A percentile compares a stretch with the other conserved stretches of the same genome.
Evolutionary conservation across 73 alveolate genomes (phyloP).

Genomic region (Durusdinium trenchii): DNA sequence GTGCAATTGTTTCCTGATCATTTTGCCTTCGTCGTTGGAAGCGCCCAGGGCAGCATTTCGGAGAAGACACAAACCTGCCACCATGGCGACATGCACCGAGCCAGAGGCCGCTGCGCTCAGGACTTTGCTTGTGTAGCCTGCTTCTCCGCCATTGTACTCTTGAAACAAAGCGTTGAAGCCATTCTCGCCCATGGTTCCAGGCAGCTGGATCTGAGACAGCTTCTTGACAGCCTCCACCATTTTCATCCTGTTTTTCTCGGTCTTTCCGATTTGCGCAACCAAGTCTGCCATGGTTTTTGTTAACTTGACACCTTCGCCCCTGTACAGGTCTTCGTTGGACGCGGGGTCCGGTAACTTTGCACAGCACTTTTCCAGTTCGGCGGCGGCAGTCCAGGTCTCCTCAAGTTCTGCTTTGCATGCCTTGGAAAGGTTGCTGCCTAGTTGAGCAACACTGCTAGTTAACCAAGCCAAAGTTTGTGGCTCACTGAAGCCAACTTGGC

Average conservation of each 20-base stretch:
- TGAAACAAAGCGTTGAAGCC: background rate
- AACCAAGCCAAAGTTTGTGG: background rate
- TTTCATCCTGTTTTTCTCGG: background rate
- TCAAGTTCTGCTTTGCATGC: background rate
- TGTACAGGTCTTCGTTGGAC: background rate
- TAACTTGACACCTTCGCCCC: background rate
- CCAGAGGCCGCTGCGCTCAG: background rate
- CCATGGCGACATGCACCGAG: constrained; percentile 12
- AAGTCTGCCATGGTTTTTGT: background rate
- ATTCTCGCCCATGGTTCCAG: background rate
- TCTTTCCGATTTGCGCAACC: background rate
- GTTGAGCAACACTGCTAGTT: background rate
- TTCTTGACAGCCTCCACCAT: background rate
- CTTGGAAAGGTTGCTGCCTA: background rate
- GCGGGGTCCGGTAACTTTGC: background rate
- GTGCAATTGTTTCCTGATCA: background rate
- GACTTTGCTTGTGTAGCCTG: background rate
- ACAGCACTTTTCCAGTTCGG: background rate
- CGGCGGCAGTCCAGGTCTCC: background rate
- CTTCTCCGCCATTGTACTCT: background rate
- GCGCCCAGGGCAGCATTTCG: background rate
- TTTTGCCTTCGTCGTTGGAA: background rate
- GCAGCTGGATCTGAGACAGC: background rate
- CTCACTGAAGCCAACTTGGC: background rate
- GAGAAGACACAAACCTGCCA: no score